phyloP scores from a whole-genome alignment of 1,284 basidiomycete genomes.

The Takashimella koratensis region DNA sequence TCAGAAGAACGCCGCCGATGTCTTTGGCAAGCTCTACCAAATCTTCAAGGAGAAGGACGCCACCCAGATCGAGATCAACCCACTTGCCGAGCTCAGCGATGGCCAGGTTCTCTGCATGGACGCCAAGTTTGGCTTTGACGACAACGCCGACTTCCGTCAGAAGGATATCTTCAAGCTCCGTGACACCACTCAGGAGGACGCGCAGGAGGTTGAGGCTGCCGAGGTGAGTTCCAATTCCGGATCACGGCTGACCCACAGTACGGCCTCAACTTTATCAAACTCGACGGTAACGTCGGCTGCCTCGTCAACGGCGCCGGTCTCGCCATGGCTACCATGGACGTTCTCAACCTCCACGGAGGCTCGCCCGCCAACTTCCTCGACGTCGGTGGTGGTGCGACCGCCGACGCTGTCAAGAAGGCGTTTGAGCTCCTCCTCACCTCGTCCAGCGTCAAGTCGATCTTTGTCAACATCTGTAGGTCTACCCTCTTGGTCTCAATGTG shows the following conservation, averaged over 20 bases:
- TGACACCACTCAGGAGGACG: conserved; percentile 92
- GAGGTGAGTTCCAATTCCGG: conserved; percentile 22
- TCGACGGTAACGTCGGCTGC: conserved; percentile 96
- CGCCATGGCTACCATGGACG: conserved; percentile 99
- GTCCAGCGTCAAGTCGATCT: conserved; percentile 93
- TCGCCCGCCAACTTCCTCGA: conserved; percentile 96
- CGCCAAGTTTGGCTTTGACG: conserved; percentile 98
- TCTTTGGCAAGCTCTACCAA: conserved; percentile 91
- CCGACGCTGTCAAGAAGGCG: conserved; percentile 98
- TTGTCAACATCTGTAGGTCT: conserved; percentile 82
- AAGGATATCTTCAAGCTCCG: conserved; percentile 83
- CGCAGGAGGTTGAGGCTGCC: conserved; percentile 89
- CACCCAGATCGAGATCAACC: conserved; percentile 99
- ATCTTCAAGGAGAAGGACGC: conserved; percentile 99
- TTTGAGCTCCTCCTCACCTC: conserved; percentile 92
- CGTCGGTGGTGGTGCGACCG: conserved; percentile 96
- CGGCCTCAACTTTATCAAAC: conserved; percentile 98
- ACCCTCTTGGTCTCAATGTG: not conserved
- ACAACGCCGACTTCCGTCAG: conserved; percentile 98
- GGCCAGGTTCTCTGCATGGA: conserved; percentile 99
- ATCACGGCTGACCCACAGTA: conserved; percentile 67
- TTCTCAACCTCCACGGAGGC: conserved; percentile 89
- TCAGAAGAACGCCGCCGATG: conserved; percentile 80
- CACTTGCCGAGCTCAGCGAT: conserved; percentile 90
- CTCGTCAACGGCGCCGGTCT: conserved; percentile 98